Base-by-base conservation (phyloP, 257 asterid species). In the Penstemon eatonii region DNA sequence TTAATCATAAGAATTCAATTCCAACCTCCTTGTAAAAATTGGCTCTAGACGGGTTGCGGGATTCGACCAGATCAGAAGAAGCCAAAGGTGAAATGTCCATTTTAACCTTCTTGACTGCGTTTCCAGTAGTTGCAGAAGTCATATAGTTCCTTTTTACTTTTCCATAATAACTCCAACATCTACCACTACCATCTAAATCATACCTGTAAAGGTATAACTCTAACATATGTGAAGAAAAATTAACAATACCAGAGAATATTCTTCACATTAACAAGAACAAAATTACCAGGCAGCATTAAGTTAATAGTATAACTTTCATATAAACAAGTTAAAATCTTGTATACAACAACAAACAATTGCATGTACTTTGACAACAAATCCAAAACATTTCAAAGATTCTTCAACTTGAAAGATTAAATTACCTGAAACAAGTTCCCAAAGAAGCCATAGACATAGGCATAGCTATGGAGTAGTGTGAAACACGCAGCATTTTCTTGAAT, bases 11-110 rank as follows among this genome's bases (percentile, higher is more conserved):
- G 38, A 63, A 80, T 63, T 65, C 59, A 56, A 60, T 67, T 71
- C 84, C 73, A 76, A 92, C 96, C 96, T 89, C 87, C 86, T 86
- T 80, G 68, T 87, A 89, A 73, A 83, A 78, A 67, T 79, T 61
- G 71, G 87, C 84, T 68, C 81, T 80, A 25, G 92, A 78, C 37
- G 89, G 74, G 77, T 56, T 68, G 56, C 49, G 74, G n/a, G 85
- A 78, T 68, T 84, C 82, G 9, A 79, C 81, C 62, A 81, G 56
- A 76, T 86, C 86, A 73, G 90, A 81, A 71, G 87, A 79, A 82
- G 94, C 93, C 79, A 73, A 76, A 73, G 95, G 86, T 4, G 91
- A 87, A 81, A 82, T 52, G 80, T 73, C 66, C 78, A 75, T 61
- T 72, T 80, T 82, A 85, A 75, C 82, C 79, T 81, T 91, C 85